These are phyloP conservation scores for Lactarius akahatsu DNA, from an alignment of 768 basidiomycete genomes.

Conservation along the genomic window DNA sequence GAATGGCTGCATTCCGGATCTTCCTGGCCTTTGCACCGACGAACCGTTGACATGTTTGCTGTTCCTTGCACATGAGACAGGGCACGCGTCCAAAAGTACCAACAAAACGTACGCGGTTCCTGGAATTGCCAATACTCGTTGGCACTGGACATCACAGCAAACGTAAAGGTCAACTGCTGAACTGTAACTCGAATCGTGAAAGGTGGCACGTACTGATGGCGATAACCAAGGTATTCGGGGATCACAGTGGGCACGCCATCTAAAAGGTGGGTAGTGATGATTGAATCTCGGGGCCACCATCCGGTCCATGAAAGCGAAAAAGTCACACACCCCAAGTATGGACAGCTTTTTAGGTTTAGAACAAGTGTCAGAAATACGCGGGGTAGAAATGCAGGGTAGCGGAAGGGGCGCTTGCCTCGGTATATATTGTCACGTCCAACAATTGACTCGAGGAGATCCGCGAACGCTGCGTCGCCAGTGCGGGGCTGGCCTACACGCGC, in stretches of 20 bases:
- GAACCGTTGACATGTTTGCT: conserved; percentile 38
- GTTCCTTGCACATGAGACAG: conserved; percentile 20
- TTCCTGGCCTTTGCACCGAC: conserved; percentile 45
- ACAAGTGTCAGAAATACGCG: conserved; percentile 1
- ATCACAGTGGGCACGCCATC: conserved; percentile 56
- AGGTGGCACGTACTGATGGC: conserved; percentile 40
- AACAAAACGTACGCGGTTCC: conserved; percentile 38
- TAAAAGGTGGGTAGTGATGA: conserved; percentile 25
- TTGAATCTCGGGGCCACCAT: not conserved
- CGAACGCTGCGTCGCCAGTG: conserved; percentile 44
- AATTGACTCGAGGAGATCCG: conserved; percentile 40
- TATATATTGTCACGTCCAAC: conserved; percentile 43
- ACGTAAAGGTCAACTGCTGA: not conserved
- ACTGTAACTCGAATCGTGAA: not conserved
- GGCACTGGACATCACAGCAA: conserved; percentile 31
- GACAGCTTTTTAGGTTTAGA: conserved; percentile 36
- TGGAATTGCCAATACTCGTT: conserved; percentile 50
- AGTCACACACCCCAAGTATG: conserved; percentile 43
- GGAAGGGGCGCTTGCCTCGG: conserved; percentile 37
- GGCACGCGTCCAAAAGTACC: not conserved
- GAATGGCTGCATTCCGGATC: conserved; percentile 49
- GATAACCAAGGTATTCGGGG: conserved; percentile 46
- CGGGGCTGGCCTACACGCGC: conserved; percentile 47
- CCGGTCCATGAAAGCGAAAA: not conserved
- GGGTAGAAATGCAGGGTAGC: conserved; percentile 4